Evolutionary conservation across 169 alveolate species (phyloP), one percentile per base, ranked within the genome.

Genomic region (Amoebophrya sp.): DNA sequence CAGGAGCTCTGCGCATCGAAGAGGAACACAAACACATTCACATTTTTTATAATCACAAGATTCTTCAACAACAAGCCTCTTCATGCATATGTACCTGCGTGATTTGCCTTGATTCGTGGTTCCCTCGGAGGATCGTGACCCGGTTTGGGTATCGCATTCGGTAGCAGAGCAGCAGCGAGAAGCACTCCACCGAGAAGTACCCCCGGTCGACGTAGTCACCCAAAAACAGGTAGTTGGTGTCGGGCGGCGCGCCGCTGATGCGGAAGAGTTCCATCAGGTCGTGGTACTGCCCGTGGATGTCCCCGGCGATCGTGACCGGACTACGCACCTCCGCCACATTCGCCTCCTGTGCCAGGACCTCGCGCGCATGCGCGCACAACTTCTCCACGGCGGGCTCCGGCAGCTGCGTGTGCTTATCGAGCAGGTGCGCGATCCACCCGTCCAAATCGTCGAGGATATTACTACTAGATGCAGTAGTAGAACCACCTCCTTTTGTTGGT

Each of bases 171-270:
- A 58, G 78, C 34, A 98, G 97, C 69, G 98, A 96, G 95, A 98
- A 98, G n/a, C 99, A 98, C 94, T 99, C 99, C 39, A 99, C 99
- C 5, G 99, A 96, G 93, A 98, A 96, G 91, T 96, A 96, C 87
- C 99, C 99, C 92, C 99, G 93, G 95, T 99, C 99, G 5, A 99
- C 99, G 92, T 97, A 99, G 94, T 99, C 99, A 67, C 99, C 99
- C 93, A 99, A 92, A 94, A 99, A 99, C 90, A 98, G 92, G 92
- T 98, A 98, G 92, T 98, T 98, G 41, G 98, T 96, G 88, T 97
- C 98, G 41, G 99, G 99, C 43, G 98, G 78, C 23, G 78, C 7
- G 26, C 78, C 78, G 34, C 29, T 1, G 95, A 97, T 88, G 93
- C 95, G 87, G 91, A 98, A 98, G 40, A 98, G 94, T 93, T 98